These are phyloP conservation scores for Colletotrichum salicis DNA, from an alignment of 2,329 filamentous ascomycete species.

Conservation along the genomic window DNA sequence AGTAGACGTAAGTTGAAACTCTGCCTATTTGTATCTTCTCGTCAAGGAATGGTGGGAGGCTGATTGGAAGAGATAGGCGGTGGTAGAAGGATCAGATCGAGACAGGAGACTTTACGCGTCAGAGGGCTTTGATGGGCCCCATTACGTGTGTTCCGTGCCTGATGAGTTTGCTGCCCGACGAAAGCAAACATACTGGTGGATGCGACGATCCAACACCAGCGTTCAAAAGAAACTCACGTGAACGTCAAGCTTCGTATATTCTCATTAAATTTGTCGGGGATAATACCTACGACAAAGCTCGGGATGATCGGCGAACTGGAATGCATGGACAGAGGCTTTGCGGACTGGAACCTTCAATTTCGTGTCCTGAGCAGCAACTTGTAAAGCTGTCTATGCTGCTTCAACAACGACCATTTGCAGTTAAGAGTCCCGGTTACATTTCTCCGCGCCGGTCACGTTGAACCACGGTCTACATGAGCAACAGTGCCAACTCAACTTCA, in stretches of 20 bases:
- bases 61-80: not conserved
- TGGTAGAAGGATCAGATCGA: not conserved
- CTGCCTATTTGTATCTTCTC: too few relatives aligned
- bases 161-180: not conserved
- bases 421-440: too few relatives aligned
- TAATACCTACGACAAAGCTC: not conserved
- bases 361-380: not conserved
- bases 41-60: not conserved
- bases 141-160: not conserved
- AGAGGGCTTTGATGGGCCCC: not conserved
- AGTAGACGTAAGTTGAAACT: not conserved
- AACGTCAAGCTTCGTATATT: not conserved
- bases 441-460: too few relatives aligned
- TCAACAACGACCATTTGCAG: not conserved
- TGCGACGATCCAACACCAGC: not conserved
- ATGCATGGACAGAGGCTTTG: too few relatives aligned
- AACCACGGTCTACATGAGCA: too few relatives aligned
- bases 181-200: not conserved
- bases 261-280: not conserved
- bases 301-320: not conserved
- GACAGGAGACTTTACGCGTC: not conserved
- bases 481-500: too few relatives aligned
- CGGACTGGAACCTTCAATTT: too few relatives aligned
- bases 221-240: not conserved
- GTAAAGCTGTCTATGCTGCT: not conserved